A percentile compares a stretch with the other conserved stretches of the same genome.
Evolutionary conservation across 306 rosid species (phyloP).

Genomic region (Lathyrus sativus): DNA sequence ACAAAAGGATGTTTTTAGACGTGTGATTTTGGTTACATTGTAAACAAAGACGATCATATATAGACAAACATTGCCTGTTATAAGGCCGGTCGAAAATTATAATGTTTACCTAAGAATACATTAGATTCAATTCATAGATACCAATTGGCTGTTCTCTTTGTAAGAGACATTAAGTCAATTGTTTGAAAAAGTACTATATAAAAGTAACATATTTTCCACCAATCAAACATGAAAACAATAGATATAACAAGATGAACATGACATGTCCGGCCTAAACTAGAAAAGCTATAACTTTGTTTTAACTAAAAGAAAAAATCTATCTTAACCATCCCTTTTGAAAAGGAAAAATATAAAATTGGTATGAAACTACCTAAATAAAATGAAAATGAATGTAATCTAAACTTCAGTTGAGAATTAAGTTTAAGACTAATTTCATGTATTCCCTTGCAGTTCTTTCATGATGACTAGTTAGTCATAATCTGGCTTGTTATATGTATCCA

Average conservation of each 20-base stretch:
- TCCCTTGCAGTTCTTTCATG: conserved; percentile 40
- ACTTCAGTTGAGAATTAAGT: conserved; percentile 33
- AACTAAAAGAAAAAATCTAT: conserved; percentile 26
- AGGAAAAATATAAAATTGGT: conserved; percentile 30
- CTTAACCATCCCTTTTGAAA: conserved; percentile 23
- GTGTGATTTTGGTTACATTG: conserved; percentile 32
- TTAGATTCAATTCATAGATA: conserved; percentile 12
- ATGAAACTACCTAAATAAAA: conserved; percentile 38
- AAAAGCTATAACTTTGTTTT: conserved; percentile 12
- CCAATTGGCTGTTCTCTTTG: not conserved
- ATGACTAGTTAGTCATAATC: conserved; percentile 46
- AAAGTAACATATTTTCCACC: not conserved
- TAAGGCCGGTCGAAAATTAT: conserved; percentile 43
- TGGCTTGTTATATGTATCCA: conserved; percentile 41
- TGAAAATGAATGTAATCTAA: conserved; percentile 29
- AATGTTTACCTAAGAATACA: conserved; percentile 2
- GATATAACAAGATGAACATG: not conserved
- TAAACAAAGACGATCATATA: conserved; percentile 38
- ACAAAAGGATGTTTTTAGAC: conserved; percentile 13
- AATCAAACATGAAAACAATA: not conserved
- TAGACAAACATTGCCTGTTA: conserved; percentile 19
- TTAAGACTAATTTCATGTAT: conserved; percentile 37
- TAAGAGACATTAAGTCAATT: conserved; percentile 3
- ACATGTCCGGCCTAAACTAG: not conserved
- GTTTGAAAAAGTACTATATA: not conserved